Evolutionary conservation across 164 flowering plant species (phyloP), one percentile per base, ranked within the genome.

Genomic region (Magnolia officinalis): DNA sequence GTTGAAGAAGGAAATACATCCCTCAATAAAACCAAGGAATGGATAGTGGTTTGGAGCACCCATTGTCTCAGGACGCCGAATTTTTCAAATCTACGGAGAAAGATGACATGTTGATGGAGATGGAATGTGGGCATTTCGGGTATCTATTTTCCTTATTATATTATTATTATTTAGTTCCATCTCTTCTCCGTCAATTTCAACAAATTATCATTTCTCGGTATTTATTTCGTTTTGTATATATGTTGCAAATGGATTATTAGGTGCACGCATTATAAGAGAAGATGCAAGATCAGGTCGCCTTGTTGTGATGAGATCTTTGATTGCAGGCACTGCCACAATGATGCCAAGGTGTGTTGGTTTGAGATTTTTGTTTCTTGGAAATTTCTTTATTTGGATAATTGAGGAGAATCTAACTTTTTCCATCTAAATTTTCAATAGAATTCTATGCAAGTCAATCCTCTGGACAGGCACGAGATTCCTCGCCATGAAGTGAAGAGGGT

Each of bases 251-350:
- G 71, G 71, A 19, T 70, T 7, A 21, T 77, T 65, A 94, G 98
- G 79, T 94, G 98, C 76, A 55, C 78, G 0, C 98, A 95, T 86
- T 95, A 95, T 73, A 82, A 85, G 73, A 87, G 98, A 81, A 88
- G 86, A 82, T 95, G 98, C 83, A 89, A 86, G 87, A 91, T 95
- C 73, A 87, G 92, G 80, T 91, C 98, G 20, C 97, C 98, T 51
- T 95, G 98, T 76, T 95, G 98, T 77, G 71, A 87, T 79, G 95
- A 90, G 80, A 80, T 91, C 11, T 95, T 88, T 73, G 87, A 90
- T 87, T 95, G 98, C 84, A 89, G 98, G 78, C 98, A 95, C 80
- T 95, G 98, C 82, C 98, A 95, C 76, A 95, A 95, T 67, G 98
- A 95, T 83, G 85, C 91, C 3, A 91, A 89, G 91, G 98, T 93